Conservation (phyloP, 1,284 basidiomycete species). For the Cutaneotrichosporon cyanovorans region DNA sequence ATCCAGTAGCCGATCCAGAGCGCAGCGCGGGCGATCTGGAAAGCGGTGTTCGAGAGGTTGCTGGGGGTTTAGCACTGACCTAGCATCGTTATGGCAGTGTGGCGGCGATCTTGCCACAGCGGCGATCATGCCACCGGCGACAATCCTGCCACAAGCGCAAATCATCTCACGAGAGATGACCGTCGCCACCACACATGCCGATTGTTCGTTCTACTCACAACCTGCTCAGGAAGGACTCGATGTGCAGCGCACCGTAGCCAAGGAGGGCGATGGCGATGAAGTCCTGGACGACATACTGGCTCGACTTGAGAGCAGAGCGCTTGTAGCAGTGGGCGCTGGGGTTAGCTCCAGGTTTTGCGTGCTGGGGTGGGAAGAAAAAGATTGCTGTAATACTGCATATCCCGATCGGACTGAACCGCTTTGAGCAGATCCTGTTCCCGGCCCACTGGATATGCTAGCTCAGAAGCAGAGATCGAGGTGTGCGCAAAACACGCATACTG, state of each 20-base stretch:
- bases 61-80: slow-evolving; percentile 17
- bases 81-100: too few species aligned
- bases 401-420: background rate
- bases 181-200: background rate
- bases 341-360: background rate
- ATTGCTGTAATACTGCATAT: too few species aligned
- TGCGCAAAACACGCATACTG: background rate
- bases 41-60: slow-evolving; percentile 45
- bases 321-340: slow-evolving; percentile 80
- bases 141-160: too few species aligned
- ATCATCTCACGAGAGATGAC: background rate
- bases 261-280: slow-evolving; percentile 59
- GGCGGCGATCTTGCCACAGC: too few species aligned
- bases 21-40: slow-evolving; percentile 57
- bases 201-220: slow-evolving; percentile 24
- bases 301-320: slow-evolving; percentile 77
- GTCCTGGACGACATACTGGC: slow-evolving; percentile 76
- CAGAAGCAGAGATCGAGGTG: background rate
- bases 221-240: slow-evolving; percentile 52
- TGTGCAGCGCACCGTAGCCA: slow-evolving; percentile 62
- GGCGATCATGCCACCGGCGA: too few species aligned
- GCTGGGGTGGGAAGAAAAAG: too few species aligned
- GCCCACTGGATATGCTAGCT: too few species aligned
- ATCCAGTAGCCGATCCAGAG: slow-evolving; percentile 80
- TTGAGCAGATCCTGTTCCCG: too few species aligned